Conservation (phyloP, 352 stramenopile genomes). For the Phytophthora nicotianae region DNA sequence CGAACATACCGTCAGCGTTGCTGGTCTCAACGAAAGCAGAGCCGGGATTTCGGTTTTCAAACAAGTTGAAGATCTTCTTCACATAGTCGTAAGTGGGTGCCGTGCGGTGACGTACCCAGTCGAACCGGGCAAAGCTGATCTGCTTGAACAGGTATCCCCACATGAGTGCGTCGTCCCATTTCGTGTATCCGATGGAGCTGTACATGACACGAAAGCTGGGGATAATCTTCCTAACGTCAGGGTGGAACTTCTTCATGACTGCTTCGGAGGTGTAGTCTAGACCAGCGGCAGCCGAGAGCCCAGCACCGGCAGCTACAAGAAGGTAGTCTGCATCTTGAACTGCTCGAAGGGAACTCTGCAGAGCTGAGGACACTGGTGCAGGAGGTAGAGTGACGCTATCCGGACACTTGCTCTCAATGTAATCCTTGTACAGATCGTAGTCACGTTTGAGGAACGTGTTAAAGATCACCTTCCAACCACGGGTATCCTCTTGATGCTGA, state of each 20-base stretch:
- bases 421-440: constrained; percentile 55
- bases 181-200: constrained; percentile 53
- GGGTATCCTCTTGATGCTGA: constrained; percentile 31
- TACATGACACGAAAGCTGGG: constrained; percentile 68
- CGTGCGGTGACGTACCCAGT: constrained; percentile 56
- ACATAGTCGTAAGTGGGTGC: constrained; percentile 59
- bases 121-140: constrained; percentile 56
- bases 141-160: constrained; percentile 76
- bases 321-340: constrained; percentile 66
- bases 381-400: constrained; percentile 25
- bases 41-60: constrained; percentile 31
- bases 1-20: constrained; percentile 79
- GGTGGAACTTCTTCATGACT: constrained; percentile 71
- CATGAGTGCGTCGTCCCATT: constrained; percentile 51
- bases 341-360: constrained; percentile 37
- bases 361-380: constrained; percentile 25
- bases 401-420: constrained; percentile 31
- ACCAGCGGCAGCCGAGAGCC: constrained; percentile 70
- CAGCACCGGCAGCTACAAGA: constrained; percentile 62
- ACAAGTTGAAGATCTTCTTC: constrained; percentile 46
- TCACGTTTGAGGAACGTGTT: constrained; percentile 73
- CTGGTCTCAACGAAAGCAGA: constrained; percentile 72
- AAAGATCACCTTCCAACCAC: constrained; percentile 65
- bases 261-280: constrained; percentile 73
- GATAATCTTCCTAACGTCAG: constrained; percentile 45